Evolutionary conservation across 176 grass and related monocot genomes (phyloP), one percentile per base, ranked within the genome.

Genomic region (Aegilops longissima): DNA sequence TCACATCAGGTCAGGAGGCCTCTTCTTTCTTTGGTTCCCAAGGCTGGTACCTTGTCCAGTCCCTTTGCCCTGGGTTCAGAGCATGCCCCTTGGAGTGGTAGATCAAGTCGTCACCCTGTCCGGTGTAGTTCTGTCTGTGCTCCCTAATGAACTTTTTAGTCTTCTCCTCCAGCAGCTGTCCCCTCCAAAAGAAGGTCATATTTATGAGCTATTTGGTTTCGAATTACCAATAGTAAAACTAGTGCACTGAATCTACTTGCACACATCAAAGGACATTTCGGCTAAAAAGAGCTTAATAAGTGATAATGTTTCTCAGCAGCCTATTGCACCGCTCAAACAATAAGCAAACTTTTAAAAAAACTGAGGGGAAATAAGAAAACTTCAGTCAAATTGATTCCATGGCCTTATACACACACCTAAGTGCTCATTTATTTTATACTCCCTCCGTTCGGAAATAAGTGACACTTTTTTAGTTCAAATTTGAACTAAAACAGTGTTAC

Each of bases 31-130:
- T 91, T 8, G 97, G 94, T 58, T 94, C 84, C 92, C 97, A 96
- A 18, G 90, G 88, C 91, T 96, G 93, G 82, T 96, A 96, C 39
- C 88, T 80, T 42, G 92, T 96, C 97, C 93, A 99, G 83, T 94
- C 78, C 88, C 87, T 96, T 81, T 94, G 90, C 4, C 89, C 86
- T 2, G 90, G 89, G 81, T 99, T 94, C 38, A 99, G 87, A 56
- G 97, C 85, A 33, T 99, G 92, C 5, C 92, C 94, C 80, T 99
- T 99, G 70, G 94, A 94, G 76, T 94, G 94, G 88, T 96, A 99
- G 80, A 99, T 96, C 69, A 86, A 61, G 45, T 91, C 89, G 6
- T 99, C 97, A 23, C 97, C 92, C 87, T 96, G 87, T 24, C 97
- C 97, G 0, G 90, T 91, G 77, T 85, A 92, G 86, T 99, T 96